Conservation (phyloP, 2,329 filamentous ascomycete species). For the Xylaria sp. region DNA sequence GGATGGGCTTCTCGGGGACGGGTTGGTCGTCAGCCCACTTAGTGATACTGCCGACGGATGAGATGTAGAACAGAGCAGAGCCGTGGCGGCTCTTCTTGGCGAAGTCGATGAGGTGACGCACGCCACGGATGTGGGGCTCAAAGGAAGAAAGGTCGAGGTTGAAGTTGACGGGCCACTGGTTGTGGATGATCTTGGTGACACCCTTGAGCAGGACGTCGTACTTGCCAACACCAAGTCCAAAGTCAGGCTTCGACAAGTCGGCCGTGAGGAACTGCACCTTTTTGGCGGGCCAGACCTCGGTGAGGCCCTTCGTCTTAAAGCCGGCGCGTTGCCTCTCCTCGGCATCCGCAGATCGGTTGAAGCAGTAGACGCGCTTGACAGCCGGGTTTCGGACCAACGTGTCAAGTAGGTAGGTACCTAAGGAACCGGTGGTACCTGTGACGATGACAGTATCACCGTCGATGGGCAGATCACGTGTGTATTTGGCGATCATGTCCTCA, state of each 20-base stretch:
- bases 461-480: conserved; percentile 33
- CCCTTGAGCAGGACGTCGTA: conserved; percentile 46
- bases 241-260: conserved; percentile 51
- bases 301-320: conserved; percentile 47
- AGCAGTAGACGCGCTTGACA: conserved; percentile 51
- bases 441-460: conserved; percentile 47
- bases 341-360: conserved; percentile 54
- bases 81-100: conserved; percentile 39
- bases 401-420: conserved; percentile 54
- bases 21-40: conserved; percentile 40
- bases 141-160: conserved; percentile 55
- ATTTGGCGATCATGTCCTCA: conserved; percentile 33
- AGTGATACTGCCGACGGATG: conserved; percentile 47
- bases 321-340: conserved; percentile 45
- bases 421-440: conserved; percentile 54
- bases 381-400: conserved; percentile 39
- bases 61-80: conserved; percentile 49
- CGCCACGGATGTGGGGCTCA: conserved; percentile 54
- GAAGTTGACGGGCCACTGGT: conserved; percentile 61
- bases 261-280: conserved; percentile 55
- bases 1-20: conserved; percentile 47
- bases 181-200: conserved; percentile 55
- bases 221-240: conserved; percentile 52
- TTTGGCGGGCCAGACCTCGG: conserved; percentile 39
- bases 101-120: conserved; percentile 56